Percentiles rank a stretch among this genome's conserved stretches.
Conservation (phyloP, 2,329 filamentous ascomycete species). For the Colletotrichum sp. region DNA sequence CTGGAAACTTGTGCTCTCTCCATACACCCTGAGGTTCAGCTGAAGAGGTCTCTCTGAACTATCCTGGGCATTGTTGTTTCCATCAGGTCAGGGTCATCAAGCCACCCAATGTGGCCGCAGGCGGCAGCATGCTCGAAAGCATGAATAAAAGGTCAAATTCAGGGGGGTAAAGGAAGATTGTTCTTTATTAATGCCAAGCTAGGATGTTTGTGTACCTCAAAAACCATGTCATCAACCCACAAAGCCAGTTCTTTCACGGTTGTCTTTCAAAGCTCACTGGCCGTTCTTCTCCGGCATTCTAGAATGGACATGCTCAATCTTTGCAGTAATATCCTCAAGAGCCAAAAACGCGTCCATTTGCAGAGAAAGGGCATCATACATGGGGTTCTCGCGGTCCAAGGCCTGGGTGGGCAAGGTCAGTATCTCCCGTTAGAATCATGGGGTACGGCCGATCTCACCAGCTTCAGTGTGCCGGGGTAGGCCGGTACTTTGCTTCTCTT, state of each 20-base stretch:
- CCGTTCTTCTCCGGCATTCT: neutral
- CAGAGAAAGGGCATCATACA: neutral
- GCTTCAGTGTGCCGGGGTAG: neutral
- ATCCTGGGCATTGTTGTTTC: neutral
- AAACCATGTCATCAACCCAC: neutral
- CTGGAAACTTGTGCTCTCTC: rapidly evolving
- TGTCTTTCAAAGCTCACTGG: neutral
- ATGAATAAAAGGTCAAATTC: neutral
- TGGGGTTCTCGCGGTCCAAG: neutral
- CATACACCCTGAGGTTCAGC: neutral
- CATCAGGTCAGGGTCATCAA: neutral
- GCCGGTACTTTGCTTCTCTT: neutral
- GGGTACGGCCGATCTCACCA: neutral
- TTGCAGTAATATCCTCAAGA: neutral
- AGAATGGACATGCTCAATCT: neutral
- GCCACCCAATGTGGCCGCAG: neutral
- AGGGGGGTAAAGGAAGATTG: neutral
- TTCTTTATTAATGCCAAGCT: neutral
- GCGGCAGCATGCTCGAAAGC: neutral
- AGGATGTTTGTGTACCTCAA: neutral
- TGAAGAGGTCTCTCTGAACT: neutral
- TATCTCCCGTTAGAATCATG: neutral
- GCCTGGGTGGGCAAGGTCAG: neutral
- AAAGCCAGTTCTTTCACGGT: neutral
- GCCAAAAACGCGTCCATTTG: neutral